Conservation (phyloP, 2,329 filamentous ascomycete genomes). For the Alternaria hordeiaustralica region DNA sequence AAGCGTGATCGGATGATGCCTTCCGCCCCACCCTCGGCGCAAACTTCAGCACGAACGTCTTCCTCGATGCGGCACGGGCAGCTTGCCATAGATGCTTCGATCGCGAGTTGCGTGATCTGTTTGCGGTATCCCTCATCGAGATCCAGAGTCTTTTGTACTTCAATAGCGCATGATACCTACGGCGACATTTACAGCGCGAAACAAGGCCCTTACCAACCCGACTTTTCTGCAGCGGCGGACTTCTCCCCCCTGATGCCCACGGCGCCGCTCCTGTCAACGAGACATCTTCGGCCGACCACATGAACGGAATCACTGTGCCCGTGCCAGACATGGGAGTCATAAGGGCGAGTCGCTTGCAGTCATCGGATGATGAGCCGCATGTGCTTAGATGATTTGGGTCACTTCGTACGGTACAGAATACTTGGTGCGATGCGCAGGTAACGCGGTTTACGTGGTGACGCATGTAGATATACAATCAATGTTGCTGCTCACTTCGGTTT, state of each 20-base stretch:
- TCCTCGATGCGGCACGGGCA: background rate
- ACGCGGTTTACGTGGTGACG: background rate
- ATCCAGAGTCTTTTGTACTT: background rate
- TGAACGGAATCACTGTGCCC: background rate
- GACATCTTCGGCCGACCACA: background rate
- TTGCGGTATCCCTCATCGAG: background rate
- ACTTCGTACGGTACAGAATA: background rate
- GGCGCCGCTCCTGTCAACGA: background rate
- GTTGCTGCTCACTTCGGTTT: background rate
- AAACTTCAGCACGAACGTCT: slow-evolving; percentile 1
- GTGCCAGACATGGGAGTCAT: background rate
- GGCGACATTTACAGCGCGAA: background rate
- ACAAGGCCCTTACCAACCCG: background rate
- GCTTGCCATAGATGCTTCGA: background rate
- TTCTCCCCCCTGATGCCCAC: background rate
- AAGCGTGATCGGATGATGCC: slow-evolving; percentile 2
- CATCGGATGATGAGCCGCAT: background rate
- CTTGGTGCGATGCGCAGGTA: background rate
- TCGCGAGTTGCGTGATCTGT: background rate
- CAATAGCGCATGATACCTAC: background rate
- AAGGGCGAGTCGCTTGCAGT: background rate
- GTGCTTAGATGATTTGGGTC: background rate
- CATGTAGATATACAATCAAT: background rate
- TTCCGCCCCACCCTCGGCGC: background rate
- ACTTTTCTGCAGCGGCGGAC: background rate